Conservation (phyloP, 129 eudicot genomes). For the Chrysanthemum lavandulifolium region DNA sequence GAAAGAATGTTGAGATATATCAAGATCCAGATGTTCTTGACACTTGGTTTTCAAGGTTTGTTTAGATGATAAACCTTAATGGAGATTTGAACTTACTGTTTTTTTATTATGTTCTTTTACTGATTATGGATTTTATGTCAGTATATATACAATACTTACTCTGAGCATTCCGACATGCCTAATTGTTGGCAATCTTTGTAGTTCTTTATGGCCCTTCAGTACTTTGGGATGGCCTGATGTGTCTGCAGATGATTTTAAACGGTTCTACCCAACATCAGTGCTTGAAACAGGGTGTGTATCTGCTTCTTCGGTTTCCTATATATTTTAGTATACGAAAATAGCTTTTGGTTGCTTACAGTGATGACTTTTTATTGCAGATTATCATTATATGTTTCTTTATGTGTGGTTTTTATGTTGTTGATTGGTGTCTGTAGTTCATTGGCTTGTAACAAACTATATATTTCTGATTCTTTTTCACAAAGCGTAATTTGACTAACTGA, state of each 20-base stretch:
- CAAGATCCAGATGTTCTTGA: constrained; percentile 99
- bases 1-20: constrained; percentile 79
- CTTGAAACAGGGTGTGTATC: constrained; percentile 86
- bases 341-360: too few species aligned
- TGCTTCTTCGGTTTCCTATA: constrained; percentile 4
- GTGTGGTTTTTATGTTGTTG: too few species aligned
- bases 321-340: too few species aligned
- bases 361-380: too few species aligned
- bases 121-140: not conserved
- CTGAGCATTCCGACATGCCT: constrained; percentile 13
- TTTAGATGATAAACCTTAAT: constrained; percentile 3
- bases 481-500: too few species aligned
- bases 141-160: constrained; percentile 2
- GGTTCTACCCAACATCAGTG: constrained; percentile 87
- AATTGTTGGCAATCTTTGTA: constrained; percentile 29
- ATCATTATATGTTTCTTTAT: too few species aligned
- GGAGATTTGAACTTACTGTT: not conserved
- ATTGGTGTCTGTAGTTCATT: too few species aligned
- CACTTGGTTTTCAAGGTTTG: constrained; percentile 99
- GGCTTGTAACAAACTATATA: too few species aligned
- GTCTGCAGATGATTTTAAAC: constrained; percentile 77
- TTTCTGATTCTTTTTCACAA: too few species aligned
- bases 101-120: not conserved
- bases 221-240: constrained; percentile 98
- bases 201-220: constrained; percentile 96